Conservation (phyloP, 2,329 filamentous ascomycete genomes). For the Phaeophleospora eucalypticola region DNA sequence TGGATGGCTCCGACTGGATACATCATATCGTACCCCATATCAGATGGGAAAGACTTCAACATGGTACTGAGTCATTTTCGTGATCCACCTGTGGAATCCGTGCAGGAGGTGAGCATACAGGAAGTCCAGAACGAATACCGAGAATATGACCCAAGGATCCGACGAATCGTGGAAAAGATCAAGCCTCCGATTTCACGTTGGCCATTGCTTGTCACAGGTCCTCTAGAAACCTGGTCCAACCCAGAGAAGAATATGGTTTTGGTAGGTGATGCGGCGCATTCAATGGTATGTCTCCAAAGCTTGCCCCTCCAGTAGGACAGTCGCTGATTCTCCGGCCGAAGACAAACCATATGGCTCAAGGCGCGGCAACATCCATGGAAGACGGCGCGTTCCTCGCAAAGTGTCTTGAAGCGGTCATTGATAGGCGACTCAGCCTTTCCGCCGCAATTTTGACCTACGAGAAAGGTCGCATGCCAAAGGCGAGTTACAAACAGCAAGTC, state of each 20-base stretch:
- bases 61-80: conserved; percentile 45
- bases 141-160: conserved; percentile 44
- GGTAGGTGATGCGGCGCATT: conserved; percentile 43
- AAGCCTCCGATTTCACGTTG: conserved; percentile 36
- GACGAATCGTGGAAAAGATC: conserved; percentile 41
- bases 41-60: conserved; percentile 43
- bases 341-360: conserved; percentile 41
- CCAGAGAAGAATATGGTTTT: conserved; percentile 41
- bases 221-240: conserved; percentile 41
- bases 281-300: too few species aligned
- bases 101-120: conserved; percentile 39
- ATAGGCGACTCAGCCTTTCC: conserved; percentile 31
- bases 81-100: conserved; percentile 34
- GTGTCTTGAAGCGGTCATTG: conserved; percentile 36
- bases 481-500: conserved; percentile 41
- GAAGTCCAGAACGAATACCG: conserved; percentile 43
- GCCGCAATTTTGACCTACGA: conserved; percentile 41
- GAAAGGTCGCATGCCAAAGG: conserved; percentile 41
- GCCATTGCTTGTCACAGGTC: conserved; percentile 44
- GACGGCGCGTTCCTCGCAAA: conserved; percentile 36
- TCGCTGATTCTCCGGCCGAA: too few species aligned
- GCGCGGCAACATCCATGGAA: conserved; percentile 18
- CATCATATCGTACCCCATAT: conserved; percentile 47
- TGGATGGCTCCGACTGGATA: conserved; percentile 36
- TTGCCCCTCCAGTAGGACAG: too few species aligned